Evolutionary conservation across 768 basidiomycete species (phyloP).

Genomic region (Mycena vulgaris): DNA sequence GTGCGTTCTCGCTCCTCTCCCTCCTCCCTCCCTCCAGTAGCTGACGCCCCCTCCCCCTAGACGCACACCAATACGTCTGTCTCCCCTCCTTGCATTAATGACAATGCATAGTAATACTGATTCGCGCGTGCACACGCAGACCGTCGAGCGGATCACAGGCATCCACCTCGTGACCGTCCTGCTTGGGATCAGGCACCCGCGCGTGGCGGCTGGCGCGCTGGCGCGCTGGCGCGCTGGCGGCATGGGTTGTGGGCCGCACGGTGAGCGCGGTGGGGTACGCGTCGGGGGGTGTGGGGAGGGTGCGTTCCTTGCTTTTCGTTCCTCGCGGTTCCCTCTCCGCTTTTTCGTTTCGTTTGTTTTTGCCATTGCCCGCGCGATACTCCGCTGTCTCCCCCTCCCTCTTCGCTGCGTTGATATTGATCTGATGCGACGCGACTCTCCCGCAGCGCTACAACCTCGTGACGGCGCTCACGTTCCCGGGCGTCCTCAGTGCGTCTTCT

Average conservation of each 20-base stretch:
- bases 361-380: too few relatives aligned
- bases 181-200: constrained; percentile 57
- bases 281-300: constrained; percentile 59
- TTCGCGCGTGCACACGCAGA: constrained; percentile 17
- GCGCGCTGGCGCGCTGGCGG: too few relatives aligned
- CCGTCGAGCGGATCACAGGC: constrained; percentile 26
- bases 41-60: too few relatives aligned
- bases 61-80: not conserved
- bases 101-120: not conserved
- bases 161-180: constrained; percentile 50
- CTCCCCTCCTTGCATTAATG: not conserved
- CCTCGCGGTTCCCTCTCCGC: too few relatives aligned
- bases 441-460: constrained; percentile 24
- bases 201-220: constrained; percentile 56
- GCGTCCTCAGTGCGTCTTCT: constrained; percentile 25
- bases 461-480: not conserved
- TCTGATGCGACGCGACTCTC: too few relatives aligned
- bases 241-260: constrained; percentile 57
- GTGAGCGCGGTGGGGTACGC: constrained; percentile 64
- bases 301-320: constrained; percentile 34
- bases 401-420: too few relatives aligned
- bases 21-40: too few relatives aligned
- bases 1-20: not conserved
- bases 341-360: too few relatives aligned
- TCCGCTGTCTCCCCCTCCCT: too few relatives aligned